phyloP scores from a whole-genome alignment of 768 basidiomycete species.

The Boletus reticulatus region DNA sequence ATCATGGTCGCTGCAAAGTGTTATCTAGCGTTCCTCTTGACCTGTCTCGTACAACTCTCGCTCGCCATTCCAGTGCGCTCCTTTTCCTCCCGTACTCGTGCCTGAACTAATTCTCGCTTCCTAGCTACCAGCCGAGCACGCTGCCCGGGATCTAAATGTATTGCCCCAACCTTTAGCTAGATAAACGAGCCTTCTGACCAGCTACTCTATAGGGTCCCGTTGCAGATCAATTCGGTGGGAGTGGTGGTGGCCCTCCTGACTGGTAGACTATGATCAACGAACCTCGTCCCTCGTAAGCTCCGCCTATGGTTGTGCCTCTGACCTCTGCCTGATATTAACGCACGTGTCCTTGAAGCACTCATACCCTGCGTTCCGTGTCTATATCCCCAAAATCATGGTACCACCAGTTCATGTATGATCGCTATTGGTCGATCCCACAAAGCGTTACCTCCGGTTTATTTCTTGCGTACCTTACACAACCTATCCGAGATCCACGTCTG shows the following conservation, averaged over 20 bases:
- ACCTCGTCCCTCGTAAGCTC: conserved; percentile 10
- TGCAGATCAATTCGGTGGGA: conserved; percentile 20
- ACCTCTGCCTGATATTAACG: conserved; percentile 3
- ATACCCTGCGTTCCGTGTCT: background rate
- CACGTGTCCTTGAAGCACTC: background rate
- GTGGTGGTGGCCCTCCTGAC: conserved; percentile 20
- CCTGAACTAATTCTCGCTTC: background rate
- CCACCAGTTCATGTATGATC: conserved; percentile 11
- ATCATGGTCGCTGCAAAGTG: conserved; percentile 22
- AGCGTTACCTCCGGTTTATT: background rate
- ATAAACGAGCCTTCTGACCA: conserved; percentile 1
- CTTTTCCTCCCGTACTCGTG: background rate
- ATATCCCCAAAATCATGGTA: conserved; percentile 10
- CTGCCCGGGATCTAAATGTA: conserved; percentile 13
- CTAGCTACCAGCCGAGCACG: conserved; percentile 13
- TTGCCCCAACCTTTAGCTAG: background rate
- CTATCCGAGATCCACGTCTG: conserved; percentile 3
- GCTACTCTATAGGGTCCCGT: conserved; percentile 13
- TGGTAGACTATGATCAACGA: conserved; percentile 19
- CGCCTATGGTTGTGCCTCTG: background rate
- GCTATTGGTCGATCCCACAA: conserved; percentile 7
- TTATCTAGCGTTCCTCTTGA: conserved; percentile 20
- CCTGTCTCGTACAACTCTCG: conserved; percentile 20
- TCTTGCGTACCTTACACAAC: conserved; percentile 2
- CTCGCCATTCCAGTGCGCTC: conserved; percentile 23